These are phyloP conservation scores for Daedaleopsis sinensis DNA, from an alignment of 768 basidiomycete genomes.

Conservation along the genomic window DNA sequence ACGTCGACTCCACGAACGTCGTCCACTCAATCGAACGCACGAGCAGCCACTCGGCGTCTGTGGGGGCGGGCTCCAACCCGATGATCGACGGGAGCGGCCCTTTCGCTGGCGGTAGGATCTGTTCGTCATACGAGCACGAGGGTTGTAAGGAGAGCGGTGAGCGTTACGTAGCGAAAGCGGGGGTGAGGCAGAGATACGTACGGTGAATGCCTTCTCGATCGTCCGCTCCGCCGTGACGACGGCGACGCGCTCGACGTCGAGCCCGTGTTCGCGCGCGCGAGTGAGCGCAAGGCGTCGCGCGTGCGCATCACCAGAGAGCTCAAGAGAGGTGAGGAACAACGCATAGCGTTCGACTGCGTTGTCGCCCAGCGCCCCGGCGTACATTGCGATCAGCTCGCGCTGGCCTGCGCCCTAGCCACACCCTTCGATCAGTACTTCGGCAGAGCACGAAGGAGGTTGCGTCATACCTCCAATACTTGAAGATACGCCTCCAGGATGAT, in stretches of 20 bases:
- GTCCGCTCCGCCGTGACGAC: constrained; percentile 77
- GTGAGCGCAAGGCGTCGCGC: constrained; percentile 73
- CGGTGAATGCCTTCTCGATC: constrained; percentile 70
- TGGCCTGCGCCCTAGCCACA: constrained; percentile 68
- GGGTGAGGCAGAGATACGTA: constrained; percentile 25
- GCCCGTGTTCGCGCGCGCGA: constrained; percentile 79
- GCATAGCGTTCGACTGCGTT: constrained; percentile 94
- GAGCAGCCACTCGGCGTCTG: constrained; percentile 62
- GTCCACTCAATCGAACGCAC: constrained; percentile 95
- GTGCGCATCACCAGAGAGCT: constrained; percentile 59
- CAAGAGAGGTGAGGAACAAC: constrained; percentile 81
- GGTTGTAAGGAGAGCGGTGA: too few relatives aligned
- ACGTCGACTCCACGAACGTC: constrained; percentile 72
- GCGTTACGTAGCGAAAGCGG: too few relatives aligned
- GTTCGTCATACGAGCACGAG: constrained; percentile 1
- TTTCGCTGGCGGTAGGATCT: constrained; percentile 57
- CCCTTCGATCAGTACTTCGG: neutral
- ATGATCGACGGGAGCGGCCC: constrained; percentile 67
- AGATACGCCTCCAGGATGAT: constrained; percentile 88
- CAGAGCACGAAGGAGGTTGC: neutral
- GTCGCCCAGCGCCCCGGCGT: constrained; percentile 87
- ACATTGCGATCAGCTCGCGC: constrained; percentile 88
- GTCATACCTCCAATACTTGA: constrained; percentile 75
- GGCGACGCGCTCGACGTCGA: constrained; percentile 83
- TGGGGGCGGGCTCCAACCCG: constrained; percentile 55